Percentiles rank a stretch among this genome's conserved stretches.
Evolutionary conservation across 106 monocot genomes (phyloP).

Genomic region (Dioscorea dumetorum): DNA sequence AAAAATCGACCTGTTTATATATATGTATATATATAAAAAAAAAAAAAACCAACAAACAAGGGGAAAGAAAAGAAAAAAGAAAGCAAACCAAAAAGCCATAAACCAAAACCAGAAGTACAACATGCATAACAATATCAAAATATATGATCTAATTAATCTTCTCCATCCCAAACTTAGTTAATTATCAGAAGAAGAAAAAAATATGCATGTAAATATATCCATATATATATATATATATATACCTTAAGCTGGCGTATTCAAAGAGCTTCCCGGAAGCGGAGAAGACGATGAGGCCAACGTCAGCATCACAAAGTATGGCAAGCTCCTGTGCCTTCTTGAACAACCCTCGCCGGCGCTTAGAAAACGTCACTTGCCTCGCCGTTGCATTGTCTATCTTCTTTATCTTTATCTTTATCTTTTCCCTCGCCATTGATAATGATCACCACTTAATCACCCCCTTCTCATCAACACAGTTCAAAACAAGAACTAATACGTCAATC

Average conservation of each 20-base stretch:
- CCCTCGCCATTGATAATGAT: slow-evolving; percentile 29
- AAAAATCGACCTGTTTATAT: no score
- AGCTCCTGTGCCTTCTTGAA: slow-evolving; percentile 71
- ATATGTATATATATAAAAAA: no score
- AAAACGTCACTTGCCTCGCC: slow-evolving; percentile 62
- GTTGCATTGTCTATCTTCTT: slow-evolving; percentile 35
- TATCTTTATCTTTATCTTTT: slow-evolving; percentile 27
- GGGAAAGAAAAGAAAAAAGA: no score
- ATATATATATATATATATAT: no score
- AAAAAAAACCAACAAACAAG: background rate
- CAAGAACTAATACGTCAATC: background rate
- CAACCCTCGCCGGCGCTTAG: slow-evolving; percentile 54
- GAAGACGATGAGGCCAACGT: slow-evolving; percentile 55
- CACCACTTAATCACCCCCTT: background rate
- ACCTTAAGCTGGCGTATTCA: slow-evolving; percentile 43
- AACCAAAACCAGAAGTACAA: no score
- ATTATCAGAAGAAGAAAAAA: no score
- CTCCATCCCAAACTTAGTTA: no score
- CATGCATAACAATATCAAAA: no score
- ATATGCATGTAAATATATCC: no score
- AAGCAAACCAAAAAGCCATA: no score
- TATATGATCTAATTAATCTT: no score
- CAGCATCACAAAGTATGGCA: slow-evolving; percentile 61
- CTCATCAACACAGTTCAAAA: background rate
- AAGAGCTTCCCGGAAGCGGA: slow-evolving; percentile 47